phyloP scores from a whole-genome alignment of 495 filamentous ascomycete species.

The Hypoxylon lienhwacheense region DNA sequence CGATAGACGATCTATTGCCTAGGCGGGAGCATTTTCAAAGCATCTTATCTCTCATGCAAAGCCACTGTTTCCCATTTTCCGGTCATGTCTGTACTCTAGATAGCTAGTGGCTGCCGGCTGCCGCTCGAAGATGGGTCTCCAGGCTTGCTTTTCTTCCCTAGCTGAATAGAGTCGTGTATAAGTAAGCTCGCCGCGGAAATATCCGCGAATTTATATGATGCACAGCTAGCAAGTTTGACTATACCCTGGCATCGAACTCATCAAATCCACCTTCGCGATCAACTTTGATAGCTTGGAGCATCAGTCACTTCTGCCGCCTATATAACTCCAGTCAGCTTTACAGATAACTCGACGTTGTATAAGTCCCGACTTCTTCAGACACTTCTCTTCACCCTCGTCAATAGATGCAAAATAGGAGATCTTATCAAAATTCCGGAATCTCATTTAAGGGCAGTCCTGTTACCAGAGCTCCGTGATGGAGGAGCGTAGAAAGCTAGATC shows the following conservation, averaged over 20 bases:
- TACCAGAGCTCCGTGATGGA: background rate
- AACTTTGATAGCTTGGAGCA: conserved; percentile 1
- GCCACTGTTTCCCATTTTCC: conserved; percentile 9
- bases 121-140: too few species aligned
- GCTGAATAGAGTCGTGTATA: too few species aligned
- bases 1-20: conserved; percentile 22
- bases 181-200: too few species aligned
- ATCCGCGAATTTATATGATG: too few species aligned
- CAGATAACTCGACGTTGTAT: too few species aligned
- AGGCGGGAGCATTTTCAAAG: conserved; percentile 3
- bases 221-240: background rate
- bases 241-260: background rate
- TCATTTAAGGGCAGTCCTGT: too few species aligned
- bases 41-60: conserved; percentile 10
- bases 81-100: background rate
- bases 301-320: conserved; percentile 18
- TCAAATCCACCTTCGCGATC: background rate
- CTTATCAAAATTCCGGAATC: too few species aligned
- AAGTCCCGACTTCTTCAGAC: too few species aligned
- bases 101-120: too few species aligned
- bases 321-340: conserved; percentile 1
- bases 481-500: background rate
- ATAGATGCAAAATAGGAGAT: too few species aligned
- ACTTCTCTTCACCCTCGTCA: too few species aligned
- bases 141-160: too few species aligned